Evolutionary conservation across 2,329 filamentous ascomycete genomes (phyloP), one percentile per base, ranked within the genome.

Genomic region (Basipetospora chlamydospora): DNA sequence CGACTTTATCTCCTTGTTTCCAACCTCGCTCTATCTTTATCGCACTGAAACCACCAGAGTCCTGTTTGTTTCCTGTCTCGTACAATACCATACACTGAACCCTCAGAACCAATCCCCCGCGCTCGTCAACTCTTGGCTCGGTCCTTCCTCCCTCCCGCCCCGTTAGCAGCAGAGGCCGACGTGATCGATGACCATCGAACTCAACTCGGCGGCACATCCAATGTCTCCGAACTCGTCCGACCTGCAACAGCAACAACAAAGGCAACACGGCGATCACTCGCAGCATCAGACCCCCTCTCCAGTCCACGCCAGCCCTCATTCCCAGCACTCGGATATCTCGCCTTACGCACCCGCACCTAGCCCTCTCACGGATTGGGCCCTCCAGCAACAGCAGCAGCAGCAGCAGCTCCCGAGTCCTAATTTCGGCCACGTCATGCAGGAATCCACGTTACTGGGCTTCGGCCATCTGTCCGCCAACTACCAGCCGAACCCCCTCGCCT

Each of bases 361-460:
- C 48, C 58, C 66, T 11, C 52, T 78, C 43, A 68, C 70, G 32
- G 71, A 77, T 56, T 78, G 73, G 72, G 66, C 73, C 16, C 63
- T 78, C 35, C 65, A 70, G 38, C 66, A 70, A 43, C 64, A 67
- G 35, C 67, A 66, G 46, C 62, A 64, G 41, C 49, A 54, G 2
- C 51, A 52, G 35, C 53, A 50, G 28, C 52, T 49, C 26, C 70
- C 28, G 53, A 57, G 41, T 21, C 25, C 32, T 40, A n/a, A 33
- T 31, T 21, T 42, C 35, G 39, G 26, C 37, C 57, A 60, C 22
- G 73, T 67, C 47, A 64, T 75, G 37, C 73, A 71, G 48, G 72
- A 77, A 43, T 60, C 66, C 26, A 60, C 68, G 5, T 56, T 77
- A 43, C 63, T 74, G 47, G 65, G 55, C 44, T 73, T 70, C 53